Conservation (phyloP, 2,329 filamentous ascomycete species). For the Atkinsonella texensis region DNA sequence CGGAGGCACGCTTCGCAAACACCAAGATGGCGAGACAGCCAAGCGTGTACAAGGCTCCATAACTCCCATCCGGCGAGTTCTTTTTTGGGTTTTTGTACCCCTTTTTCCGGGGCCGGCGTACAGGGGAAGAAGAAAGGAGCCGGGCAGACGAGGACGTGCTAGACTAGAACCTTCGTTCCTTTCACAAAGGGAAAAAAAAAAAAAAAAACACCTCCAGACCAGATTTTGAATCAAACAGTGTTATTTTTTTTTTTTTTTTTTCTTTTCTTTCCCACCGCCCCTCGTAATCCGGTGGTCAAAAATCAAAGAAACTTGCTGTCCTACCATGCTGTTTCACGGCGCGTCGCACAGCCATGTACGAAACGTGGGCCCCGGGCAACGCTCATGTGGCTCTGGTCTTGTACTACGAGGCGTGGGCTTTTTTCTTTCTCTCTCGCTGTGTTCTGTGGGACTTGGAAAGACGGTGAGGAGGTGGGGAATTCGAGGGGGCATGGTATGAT, state of each 20-base stretch:
- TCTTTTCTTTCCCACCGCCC: not conserved
- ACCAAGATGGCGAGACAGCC: conserved; percentile 53
- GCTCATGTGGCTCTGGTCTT: not conserved
- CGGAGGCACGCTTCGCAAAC: conserved; percentile 60
- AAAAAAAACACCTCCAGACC: no score
- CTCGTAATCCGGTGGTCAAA: no score
- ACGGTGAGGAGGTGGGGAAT: not conserved
- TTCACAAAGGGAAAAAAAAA: no score
- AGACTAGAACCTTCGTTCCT: no score
- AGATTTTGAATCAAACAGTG: no score
- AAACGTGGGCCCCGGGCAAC: not conserved
- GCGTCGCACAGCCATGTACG: not conserved
- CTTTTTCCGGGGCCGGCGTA: no score
- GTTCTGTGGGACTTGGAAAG: not conserved
- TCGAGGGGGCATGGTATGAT: not conserved
- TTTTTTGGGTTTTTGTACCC: no score
- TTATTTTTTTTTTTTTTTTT: not conserved
- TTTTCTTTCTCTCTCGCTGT: no score
- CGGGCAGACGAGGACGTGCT: no score
- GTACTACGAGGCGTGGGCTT: not conserved
- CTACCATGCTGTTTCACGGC: not conserved
- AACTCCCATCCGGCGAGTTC: no score
- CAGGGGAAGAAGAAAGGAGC: no score
- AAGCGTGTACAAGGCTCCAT: conserved; percentile 56
- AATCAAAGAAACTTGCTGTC: no score